Percentiles rank a stretch among this genome's conserved stretches.
Evolutionary conservation across 1,284 basidiomycete genomes (phyloP).

Genomic region (Golubevia pallescens): DNA sequence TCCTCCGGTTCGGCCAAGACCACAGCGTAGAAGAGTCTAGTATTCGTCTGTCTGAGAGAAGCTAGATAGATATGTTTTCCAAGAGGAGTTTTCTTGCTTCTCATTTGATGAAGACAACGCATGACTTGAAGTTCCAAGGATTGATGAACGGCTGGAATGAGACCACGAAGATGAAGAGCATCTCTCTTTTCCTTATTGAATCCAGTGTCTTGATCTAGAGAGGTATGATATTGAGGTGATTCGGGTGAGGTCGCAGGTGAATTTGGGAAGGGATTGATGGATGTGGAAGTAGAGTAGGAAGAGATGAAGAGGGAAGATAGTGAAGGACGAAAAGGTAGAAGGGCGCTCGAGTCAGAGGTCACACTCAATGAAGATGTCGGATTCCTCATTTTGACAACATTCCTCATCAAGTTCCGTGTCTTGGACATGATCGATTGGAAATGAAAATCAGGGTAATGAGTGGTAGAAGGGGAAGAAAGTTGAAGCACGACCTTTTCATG

Average conservation of each 20-base stretch:
- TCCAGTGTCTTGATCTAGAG: slow-evolving; percentile 33
- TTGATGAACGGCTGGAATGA: slow-evolving; percentile 72
- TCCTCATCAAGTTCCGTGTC: too few species aligned
- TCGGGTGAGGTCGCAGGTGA: slow-evolving; percentile 3
- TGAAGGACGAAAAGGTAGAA: not conserved
- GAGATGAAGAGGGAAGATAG: not conserved
- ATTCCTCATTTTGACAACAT: too few species aligned
- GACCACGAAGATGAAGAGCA: slow-evolving; percentile 67
- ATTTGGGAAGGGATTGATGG: not conserved
- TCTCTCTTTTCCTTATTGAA: slow-evolving; percentile 47
- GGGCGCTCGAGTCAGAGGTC: too few species aligned
- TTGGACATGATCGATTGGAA: too few species aligned
- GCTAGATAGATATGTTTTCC: slow-evolving; percentile 84
- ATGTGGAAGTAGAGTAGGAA: not conserved
- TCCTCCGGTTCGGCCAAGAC: slow-evolving; percentile 71
- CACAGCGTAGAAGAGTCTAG: slow-evolving; percentile 73
- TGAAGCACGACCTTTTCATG: too few species aligned
- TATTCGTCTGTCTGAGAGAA: slow-evolving; percentile 75
- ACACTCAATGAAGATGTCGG: too few species aligned
- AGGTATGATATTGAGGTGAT: slow-evolving; percentile 14
- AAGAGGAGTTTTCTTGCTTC: slow-evolving; percentile 75
- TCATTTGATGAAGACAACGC: slow-evolving; percentile 74
- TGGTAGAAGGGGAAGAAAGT: too few species aligned
- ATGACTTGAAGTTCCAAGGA: slow-evolving; percentile 69
- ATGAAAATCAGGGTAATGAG: too few species aligned